Conservation (phyloP, 164 flowering plant species). For the Amborella trichopoda region DNA sequence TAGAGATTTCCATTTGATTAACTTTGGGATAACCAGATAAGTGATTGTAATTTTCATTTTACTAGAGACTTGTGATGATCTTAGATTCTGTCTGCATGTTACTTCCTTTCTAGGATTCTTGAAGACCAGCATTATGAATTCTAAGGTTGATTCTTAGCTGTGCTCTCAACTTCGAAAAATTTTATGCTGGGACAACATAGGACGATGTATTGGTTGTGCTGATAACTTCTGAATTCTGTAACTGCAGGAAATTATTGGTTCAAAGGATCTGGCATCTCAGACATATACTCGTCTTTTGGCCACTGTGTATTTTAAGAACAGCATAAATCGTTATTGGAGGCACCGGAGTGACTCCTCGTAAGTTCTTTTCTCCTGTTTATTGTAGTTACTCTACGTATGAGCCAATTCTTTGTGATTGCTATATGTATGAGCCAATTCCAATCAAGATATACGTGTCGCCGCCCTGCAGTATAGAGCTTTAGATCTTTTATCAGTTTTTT, state of each 20-base stretch:
- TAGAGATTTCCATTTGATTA: no score
- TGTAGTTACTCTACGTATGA: neutral
- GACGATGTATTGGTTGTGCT: neutral
- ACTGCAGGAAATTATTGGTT: constrained; percentile 74
- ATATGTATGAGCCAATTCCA: no score
- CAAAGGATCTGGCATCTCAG: constrained; percentile 58
- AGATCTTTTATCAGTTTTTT: no score
- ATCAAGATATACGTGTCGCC: no score
- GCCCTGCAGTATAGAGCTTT: no score
- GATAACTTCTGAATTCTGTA: neutral
- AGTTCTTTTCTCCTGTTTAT: neutral
- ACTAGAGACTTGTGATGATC: neutral
- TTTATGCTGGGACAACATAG: neutral
- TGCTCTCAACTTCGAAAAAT: neutral
- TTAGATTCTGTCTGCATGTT: neutral
- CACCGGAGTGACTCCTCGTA: constrained; percentile 53
- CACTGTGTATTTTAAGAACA: constrained; percentile 83
- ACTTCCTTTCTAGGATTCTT: neutral
- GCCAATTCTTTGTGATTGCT: no score
- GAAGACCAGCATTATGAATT: neutral
- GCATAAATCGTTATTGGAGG: constrained; percentile 79
- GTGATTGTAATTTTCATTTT: no score
- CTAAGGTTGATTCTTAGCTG: neutral
- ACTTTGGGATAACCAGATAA: no score
- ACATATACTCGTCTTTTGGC: constrained; percentile 81